Conservation (phyloP, 208 protist genomes). For the Leishmania martiniquensis region DNA sequence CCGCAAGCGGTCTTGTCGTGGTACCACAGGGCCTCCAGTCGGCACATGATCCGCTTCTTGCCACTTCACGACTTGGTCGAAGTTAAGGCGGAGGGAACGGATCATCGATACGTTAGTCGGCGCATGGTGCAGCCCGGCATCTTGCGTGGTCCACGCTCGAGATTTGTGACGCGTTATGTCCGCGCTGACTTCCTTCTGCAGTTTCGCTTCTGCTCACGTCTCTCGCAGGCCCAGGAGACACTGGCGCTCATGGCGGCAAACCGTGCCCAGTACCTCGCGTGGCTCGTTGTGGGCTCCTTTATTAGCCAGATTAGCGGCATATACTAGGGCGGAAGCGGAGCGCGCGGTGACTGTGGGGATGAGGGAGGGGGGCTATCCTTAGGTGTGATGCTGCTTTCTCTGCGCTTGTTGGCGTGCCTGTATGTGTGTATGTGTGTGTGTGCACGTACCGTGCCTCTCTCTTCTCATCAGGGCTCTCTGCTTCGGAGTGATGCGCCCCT, state of each 20-base stretch:
- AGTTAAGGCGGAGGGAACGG: slow-evolving; percentile 43
- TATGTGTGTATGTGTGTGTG: background rate
- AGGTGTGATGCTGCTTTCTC: background rate
- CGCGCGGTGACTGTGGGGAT: background rate
- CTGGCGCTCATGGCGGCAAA: slow-evolving; percentile 55
- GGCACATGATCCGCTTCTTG: slow-evolving; percentile 61
- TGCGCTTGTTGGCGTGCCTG: background rate
- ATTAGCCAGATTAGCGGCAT: slow-evolving; percentile 45
- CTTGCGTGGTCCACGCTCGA: slow-evolving; percentile 36
- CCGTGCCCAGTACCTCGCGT: slow-evolving; percentile 53
- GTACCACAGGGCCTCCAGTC: slow-evolving; percentile 41
- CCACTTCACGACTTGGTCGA: slow-evolving; percentile 53
- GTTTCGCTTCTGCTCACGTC: slow-evolving; percentile 49
- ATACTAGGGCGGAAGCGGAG: background rate
- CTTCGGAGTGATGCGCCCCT: background rate
- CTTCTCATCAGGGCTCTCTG: background rate
- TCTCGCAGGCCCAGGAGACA: slow-evolving; percentile 47
- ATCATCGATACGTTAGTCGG: slow-evolving; percentile 51
- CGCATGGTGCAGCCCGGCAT: slow-evolving; percentile 44
- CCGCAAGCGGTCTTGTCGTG: slow-evolving; percentile 56
- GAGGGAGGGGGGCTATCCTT: background rate
- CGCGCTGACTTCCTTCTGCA: slow-evolving; percentile 56
- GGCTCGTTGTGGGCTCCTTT: slow-evolving; percentile 70
- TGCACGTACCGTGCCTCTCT: background rate
- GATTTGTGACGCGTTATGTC: slow-evolving; percentile 45